Evolutionary conservation across 768 basidiomycete species (phyloP).

Genomic region (Leccinum disarticulatum): DNA sequence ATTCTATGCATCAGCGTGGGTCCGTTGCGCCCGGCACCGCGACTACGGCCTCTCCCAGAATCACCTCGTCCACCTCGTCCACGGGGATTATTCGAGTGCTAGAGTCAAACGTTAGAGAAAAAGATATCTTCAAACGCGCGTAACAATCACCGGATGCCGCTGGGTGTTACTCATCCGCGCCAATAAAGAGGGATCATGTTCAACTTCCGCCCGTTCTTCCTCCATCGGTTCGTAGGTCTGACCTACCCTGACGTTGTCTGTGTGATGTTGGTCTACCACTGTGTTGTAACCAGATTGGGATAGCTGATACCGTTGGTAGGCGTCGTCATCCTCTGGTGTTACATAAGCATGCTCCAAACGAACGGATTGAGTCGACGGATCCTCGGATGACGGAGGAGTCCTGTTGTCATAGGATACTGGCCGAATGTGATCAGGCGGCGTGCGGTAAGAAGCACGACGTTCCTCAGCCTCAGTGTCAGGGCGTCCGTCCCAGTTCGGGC

Average conservation of each 20-base stretch:
- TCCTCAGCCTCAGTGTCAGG: constrained; percentile 17
- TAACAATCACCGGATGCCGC: constrained; percentile 20
- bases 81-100: constrained; percentile 19
- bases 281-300: not conserved
- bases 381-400: not conserved
- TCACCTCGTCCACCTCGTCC: constrained; percentile 28
- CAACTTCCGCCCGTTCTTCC: constrained; percentile 14
- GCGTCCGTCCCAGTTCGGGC: constrained; percentile 11
- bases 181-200: constrained; percentile 22
- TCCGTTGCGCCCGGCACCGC: constrained; percentile 20
- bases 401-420: constrained; percentile 8
- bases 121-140: not conserved
- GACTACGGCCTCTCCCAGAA: constrained; percentile 22
- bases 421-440: constrained; percentile 6
- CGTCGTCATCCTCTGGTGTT: constrained; percentile 16
- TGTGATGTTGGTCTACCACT: constrained; percentile 6
- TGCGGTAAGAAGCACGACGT: constrained; percentile 7
- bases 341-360: constrained; percentile 13
- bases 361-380: not conserved
- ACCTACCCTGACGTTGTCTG: constrained; percentile 7
- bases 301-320: constrained; percentile 12
- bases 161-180: constrained; percentile 26
- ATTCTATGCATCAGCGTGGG: constrained; percentile 18
- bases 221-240: constrained; percentile 11
- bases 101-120: not conserved